phyloP scores from a whole-genome alignment of 129 eudicot genomes.

The Sambucus nigra region DNA sequence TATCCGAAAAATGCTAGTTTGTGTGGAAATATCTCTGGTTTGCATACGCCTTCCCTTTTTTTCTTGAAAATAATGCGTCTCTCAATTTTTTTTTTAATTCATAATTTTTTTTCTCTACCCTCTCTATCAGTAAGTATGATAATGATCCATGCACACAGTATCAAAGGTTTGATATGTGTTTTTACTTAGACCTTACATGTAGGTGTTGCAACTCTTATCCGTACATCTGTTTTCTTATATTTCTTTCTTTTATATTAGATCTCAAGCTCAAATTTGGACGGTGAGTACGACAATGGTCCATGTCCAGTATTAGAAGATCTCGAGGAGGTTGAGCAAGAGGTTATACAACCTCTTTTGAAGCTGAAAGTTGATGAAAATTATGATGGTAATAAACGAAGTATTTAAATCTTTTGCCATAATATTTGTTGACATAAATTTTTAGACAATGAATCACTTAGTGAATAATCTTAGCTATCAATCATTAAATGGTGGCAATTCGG shows the following conservation, averaged over 20 bases:
- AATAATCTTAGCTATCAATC: too few relatives aligned
- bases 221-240: conserved; percentile 9
- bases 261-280: conserved; percentile 63
- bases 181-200: neutral
- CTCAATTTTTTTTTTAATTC: too few relatives aligned
- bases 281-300: conserved; percentile 34
- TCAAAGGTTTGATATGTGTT: neutral
- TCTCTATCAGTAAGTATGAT: too few relatives aligned
- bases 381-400: conserved; percentile 24
- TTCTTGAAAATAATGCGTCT: too few relatives aligned
- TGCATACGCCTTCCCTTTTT: too few relatives aligned
- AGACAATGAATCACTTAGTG: too few relatives aligned
- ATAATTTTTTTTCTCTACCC: too few relatives aligned
- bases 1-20: too few relatives aligned
- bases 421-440: too few relatives aligned
- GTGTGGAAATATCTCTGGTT: too few relatives aligned
- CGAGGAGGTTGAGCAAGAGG: conserved; percentile 32
- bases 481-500: too few relatives aligned
- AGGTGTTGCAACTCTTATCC: neutral
- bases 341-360: conserved; percentile 51
- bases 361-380: conserved; percentile 45
- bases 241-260: conserved; percentile 19
- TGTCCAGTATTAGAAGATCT: conserved; percentile 30
- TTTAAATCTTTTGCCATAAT: neutral
- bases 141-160: too few relatives aligned